Evolutionary conservation across 2,329 filamentous ascomycete species (phyloP), one percentile per base, ranked within the genome.

Genomic region (Xylariaceae sp.): DNA sequence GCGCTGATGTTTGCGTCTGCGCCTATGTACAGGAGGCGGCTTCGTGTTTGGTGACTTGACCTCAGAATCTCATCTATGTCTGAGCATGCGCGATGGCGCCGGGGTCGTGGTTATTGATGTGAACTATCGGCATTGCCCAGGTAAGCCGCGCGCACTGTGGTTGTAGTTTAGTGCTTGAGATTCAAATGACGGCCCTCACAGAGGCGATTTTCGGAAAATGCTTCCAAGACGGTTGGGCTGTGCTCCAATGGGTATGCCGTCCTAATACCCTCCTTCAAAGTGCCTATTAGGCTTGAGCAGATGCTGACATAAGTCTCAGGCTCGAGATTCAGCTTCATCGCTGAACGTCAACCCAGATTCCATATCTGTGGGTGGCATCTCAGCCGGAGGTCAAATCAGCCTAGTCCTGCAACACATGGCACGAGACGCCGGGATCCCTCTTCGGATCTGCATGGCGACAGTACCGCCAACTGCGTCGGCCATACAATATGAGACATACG

Each of bases 41-140:
- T 76, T 75, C 43, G 71, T 75, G 4, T 54, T 76, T 1, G 75
- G 75, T 1, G 68, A 73, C 45, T 47, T 77, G 47, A 55, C 53
- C 2, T 62, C 65, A 12, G 73, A 77, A 40, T 70, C 68, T 14
- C 63, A 66, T 12, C 49, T 76, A 3, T 77, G 75, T 48, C 58
- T 74, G 39, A 72, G 62, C 48, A 73, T 77, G 72, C 66, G 71
- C 0, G 70, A 75, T 40, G 66, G 66, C 11, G 73, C 73, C 1
- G 73, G 73, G 1, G 64, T 77, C 1, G 72, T 69, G 1, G 71
- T 77, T 1, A 63, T 77, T 4, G 75, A 77, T 41, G 74, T 76
- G 23, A 71, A 74, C 48, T 78, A 78, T 58, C 73, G 75, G 1
- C 74, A 73, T 34, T 76, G 74, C 41, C 74, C 74, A 2, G 73